Evolutionary conservation across 2,329 filamentous ascomycete genomes (phyloP).

Genomic region (Sarocladiaceae sp.): DNA sequence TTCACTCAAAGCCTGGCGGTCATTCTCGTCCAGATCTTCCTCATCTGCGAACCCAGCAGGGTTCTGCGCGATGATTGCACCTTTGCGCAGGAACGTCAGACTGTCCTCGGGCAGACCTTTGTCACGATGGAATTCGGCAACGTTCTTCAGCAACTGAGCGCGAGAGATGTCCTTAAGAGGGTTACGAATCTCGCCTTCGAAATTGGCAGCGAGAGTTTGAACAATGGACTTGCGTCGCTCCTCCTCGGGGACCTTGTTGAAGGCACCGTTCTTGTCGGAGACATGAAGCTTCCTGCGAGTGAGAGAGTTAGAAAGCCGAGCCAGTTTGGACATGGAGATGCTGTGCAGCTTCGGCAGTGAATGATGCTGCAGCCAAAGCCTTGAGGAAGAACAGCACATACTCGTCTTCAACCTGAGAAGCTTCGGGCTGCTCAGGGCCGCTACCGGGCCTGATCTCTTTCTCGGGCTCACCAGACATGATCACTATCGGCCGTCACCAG

Average conservation of each 20-base stretch:
- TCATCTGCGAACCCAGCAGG: constrained; percentile 42
- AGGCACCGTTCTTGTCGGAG: too few relatives aligned
- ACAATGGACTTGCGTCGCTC: constrained; percentile 7
- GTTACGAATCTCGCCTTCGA: constrained; percentile 34
- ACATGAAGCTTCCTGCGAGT: not conserved
- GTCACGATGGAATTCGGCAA: constrained; percentile 46
- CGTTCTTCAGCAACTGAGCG: constrained; percentile 44
- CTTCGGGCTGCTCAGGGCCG: not conserved
- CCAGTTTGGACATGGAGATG: not conserved
- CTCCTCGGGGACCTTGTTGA: constrained; percentile 3
- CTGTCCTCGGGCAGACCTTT: constrained; percentile 39
- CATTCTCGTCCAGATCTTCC: constrained; percentile 35
- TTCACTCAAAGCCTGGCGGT: constrained; percentile 31
- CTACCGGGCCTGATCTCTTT: not conserved
- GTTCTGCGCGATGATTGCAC: constrained; percentile 18
- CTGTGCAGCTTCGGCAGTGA: not conserved
- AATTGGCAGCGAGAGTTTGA: constrained; percentile 14
- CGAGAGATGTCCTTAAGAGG: constrained; percentile 44
- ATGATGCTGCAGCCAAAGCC: not conserved
- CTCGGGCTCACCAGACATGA: constrained; percentile 3
- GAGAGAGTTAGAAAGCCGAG: not conserved
- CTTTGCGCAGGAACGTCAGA: constrained; percentile 28
- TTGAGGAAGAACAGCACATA: not conserved
- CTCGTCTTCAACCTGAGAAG: not conserved
- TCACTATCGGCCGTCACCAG: not conserved